Evolutionary conservation across 129 eudicot genomes (phyloP).

Genomic region (Dittrichia graveolens): DNA sequence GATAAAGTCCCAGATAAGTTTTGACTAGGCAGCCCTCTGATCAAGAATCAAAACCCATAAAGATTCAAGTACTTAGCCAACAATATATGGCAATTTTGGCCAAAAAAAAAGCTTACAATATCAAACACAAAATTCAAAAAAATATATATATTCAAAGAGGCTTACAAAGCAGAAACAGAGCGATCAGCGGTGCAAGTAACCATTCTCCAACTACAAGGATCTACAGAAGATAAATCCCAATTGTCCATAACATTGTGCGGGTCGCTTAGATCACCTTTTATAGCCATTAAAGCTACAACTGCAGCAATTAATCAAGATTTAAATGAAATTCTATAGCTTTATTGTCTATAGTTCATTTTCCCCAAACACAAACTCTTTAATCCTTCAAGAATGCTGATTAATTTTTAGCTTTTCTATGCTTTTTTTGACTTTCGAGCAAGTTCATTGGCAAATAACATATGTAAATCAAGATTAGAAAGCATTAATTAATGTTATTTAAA

Average conservation of each 20-base stretch:
- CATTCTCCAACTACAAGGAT: slow-evolving; percentile 99
- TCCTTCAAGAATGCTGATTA: slow-evolving; percentile 18
- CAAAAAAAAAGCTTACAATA: neutral
- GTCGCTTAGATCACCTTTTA: slow-evolving; percentile 67
- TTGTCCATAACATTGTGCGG: slow-evolving; percentile 86
- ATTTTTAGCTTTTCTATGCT: neutral
- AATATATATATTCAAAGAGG: slow-evolving; percentile 12
- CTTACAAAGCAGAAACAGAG: slow-evolving; percentile 91
- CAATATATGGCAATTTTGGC: neutral
- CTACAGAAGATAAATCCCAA: slow-evolving; percentile 95
- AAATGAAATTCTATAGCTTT: slow-evolving; percentile 5
- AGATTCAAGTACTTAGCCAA: slow-evolving; percentile 8
- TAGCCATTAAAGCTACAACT: slow-evolving; percentile 95
- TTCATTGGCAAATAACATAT: slow-evolving; percentile 8
- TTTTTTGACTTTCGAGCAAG: neutral
- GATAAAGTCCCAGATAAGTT: slow-evolving; percentile 84
- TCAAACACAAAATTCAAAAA: neutral
- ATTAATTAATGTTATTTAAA: neutral
- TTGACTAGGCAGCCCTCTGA: slow-evolving; percentile 90
- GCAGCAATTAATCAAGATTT: slow-evolving; percentile 27
- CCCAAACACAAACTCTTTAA: neutral
- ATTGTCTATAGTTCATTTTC: neutral
- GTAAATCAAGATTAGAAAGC: slow-evolving; percentile 14
- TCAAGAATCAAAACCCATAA: slow-evolving; percentile 27
- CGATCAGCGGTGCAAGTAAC: slow-evolving; percentile 82